These are phyloP conservation scores for Penicillium manginii DNA, from an alignment of 495 filamentous ascomycete genomes.

Conservation along the genomic window DNA sequence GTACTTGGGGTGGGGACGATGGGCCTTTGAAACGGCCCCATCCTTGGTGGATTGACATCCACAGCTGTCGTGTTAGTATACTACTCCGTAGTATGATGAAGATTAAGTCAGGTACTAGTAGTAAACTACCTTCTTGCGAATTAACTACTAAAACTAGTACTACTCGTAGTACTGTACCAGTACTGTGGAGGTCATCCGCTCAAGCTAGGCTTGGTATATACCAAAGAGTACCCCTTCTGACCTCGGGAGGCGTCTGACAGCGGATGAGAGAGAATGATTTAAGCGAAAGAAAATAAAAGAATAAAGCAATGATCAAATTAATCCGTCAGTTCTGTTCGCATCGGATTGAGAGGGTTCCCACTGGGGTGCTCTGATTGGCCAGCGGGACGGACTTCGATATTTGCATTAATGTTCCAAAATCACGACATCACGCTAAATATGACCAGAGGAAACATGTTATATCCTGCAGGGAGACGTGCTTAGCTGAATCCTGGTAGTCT, in stretches of 20 bases:
- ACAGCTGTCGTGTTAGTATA: background rate
- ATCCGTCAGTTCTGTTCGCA: background rate
- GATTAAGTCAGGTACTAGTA: background rate
- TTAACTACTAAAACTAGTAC: too few species aligned
- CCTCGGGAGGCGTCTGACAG: background rate
- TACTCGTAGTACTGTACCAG: too few species aligned
- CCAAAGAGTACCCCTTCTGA: background rate
- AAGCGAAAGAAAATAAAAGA: background rate
- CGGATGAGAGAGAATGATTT: background rate
- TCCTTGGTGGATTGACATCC: background rate
- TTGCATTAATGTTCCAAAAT: slow-evolving; percentile 6
- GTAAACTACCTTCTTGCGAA: too few species aligned
- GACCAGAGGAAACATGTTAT: background rate
- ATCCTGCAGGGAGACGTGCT: background rate
- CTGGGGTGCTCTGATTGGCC: background rate
- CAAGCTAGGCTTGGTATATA: background rate
- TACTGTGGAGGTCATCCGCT: background rate
- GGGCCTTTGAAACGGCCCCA: background rate
- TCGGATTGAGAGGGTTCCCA: background rate
- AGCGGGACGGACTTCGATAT: background rate
- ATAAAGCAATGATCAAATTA: too few species aligned
- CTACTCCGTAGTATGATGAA: too few species aligned
- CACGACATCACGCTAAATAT: slow-evolving; percentile 3
- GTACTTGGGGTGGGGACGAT: background rate
- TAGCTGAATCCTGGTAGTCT: background rate